These are phyloP conservation scores for Talaromyces pinophilus DNA, from an alignment of 2,329 filamentous ascomycete species.

Conservation along the genomic window DNA sequence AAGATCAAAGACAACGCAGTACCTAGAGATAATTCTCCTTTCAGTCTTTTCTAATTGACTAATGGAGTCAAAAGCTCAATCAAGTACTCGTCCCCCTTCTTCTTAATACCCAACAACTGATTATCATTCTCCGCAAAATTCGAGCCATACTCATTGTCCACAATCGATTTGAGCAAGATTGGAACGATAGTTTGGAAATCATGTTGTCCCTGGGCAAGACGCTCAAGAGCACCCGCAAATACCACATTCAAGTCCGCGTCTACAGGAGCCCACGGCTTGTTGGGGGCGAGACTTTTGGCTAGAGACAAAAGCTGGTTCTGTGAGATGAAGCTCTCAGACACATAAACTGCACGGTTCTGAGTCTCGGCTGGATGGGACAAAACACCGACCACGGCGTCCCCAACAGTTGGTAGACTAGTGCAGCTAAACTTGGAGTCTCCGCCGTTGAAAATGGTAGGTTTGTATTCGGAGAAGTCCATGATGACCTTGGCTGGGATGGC, in stretches of 20 bases:
- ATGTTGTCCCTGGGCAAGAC: conserved; percentile 14
- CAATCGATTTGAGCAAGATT: conserved; percentile 5
- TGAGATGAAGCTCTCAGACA: conserved; percentile 2
- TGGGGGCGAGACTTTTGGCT: not conserved
- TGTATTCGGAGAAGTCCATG: conserved; percentile 29
- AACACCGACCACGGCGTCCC: conserved; percentile 17
- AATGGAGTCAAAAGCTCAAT: conserved; percentile 18
- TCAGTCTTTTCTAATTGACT: not conserved
- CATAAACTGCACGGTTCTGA: conserved; percentile 13
- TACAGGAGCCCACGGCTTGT: conserved; percentile 20
- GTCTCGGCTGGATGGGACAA: conserved; percentile 7
- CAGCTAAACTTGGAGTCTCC: conserved; percentile 15
- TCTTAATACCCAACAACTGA: conserved; percentile 19
- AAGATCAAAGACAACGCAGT: no score
- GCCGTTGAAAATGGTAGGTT: conserved; percentile 15
- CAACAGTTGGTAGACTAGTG: conserved; percentile 17
- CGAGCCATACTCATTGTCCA: not conserved
- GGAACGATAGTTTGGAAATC: conserved; percentile 8
- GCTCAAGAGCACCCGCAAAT: conserved; percentile 13
- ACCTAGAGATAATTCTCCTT: no score
- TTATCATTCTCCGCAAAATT: conserved; percentile 17
- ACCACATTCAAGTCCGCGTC: conserved; percentile 9
- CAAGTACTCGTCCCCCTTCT: conserved; percentile 14
- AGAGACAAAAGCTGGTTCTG: conserved; percentile 14
- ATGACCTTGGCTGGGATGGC: conserved; percentile 26